Evolutionary conservation across 805 yeast species (phyloP).

Genomic region (Blastobotrys mokoenaii): DNA sequence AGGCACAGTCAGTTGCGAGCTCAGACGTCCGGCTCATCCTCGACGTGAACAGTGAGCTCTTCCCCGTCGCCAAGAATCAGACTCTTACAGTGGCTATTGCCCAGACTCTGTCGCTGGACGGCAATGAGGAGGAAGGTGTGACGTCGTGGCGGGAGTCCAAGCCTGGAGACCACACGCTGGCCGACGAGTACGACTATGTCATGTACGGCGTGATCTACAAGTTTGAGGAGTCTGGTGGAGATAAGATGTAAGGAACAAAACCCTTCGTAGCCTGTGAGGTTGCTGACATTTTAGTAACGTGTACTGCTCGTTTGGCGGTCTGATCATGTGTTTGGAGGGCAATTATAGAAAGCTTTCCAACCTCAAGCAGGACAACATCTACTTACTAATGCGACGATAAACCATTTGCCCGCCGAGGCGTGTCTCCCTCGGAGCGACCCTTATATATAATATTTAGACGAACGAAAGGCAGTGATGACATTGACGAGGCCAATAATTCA

Average conservation of each 20-base stretch:
- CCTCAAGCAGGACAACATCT: slow-evolving; percentile 90
- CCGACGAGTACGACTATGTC: slow-evolving; percentile 96
- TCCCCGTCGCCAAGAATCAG: slow-evolving; percentile 71
- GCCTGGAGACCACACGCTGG: slow-evolving; percentile 74
- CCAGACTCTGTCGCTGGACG: slow-evolving; percentile 54
- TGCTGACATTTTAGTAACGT: slow-evolving; percentile 31
- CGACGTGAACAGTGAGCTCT: slow-evolving; percentile 85
- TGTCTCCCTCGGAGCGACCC: too few relatives aligned
- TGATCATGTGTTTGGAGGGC: slow-evolving; percentile 89
- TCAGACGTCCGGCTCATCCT: slow-evolving; percentile 73
- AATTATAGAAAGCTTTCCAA: slow-evolving; percentile 80
- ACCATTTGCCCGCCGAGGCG: neutral
- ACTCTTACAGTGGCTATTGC: slow-evolving; percentile 82
- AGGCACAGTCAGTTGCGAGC: slow-evolving; percentile 78
- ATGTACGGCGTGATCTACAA: slow-evolving; percentile 98
- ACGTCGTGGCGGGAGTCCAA: slow-evolving; percentile 81
- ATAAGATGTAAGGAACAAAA: slow-evolving; percentile 31
- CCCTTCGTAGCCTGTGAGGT: neutral
- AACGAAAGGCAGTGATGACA: too few relatives aligned
- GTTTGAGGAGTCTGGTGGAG: slow-evolving; percentile 76
- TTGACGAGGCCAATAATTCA: too few relatives aligned
- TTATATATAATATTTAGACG: too few relatives aligned
- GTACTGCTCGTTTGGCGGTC: slow-evolving; percentile 92
- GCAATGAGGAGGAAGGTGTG: slow-evolving; percentile 34
- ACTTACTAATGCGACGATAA: slow-evolving; percentile 74